phyloP scores from a whole-genome alignment of 495 filamentous ascomycete genomes.

The Stereocaulon alpinum region DNA sequence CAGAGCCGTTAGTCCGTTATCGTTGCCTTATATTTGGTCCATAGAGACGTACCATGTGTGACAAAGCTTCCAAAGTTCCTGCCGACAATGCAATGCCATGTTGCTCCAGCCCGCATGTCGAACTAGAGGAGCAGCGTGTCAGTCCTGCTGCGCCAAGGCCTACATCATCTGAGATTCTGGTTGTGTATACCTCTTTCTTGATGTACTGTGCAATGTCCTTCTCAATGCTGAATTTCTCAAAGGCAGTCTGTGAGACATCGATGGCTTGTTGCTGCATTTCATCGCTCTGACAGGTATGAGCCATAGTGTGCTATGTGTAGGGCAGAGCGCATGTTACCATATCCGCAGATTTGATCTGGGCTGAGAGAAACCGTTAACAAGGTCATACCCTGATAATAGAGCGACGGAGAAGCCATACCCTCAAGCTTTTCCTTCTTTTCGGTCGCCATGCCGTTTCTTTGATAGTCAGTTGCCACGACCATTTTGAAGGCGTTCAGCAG shows the following conservation, averaged over 20 bases:
- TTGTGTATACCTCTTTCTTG: constrained; percentile 70
- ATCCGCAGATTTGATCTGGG: constrained; percentile 91
- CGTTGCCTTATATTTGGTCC: neutral
- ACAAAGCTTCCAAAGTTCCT: constrained; percentile 99
- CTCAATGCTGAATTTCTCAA: constrained; percentile 85
- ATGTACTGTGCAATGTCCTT: constrained; percentile 98
- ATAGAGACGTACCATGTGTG: constrained; percentile 67
- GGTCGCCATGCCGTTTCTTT: constrained; percentile 13
- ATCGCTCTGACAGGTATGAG: constrained; percentile 54
- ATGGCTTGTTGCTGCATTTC: constrained; percentile 94
- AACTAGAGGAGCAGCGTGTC: constrained; percentile 43
- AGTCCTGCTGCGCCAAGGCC: neutral
- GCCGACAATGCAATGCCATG: constrained; percentile 98
- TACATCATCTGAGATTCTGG: neutral
- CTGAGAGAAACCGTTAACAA: constrained; percentile 41
- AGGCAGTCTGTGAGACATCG: constrained; percentile 88
- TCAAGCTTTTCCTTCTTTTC: constrained; percentile 64
- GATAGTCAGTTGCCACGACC: constrained; percentile 28
- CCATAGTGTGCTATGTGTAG: neutral
- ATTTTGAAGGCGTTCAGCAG: neutral
- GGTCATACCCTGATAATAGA: neutral
- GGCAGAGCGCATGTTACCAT: constrained; percentile 55
- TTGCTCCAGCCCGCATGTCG: constrained; percentile 81
- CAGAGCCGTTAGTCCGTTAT: neutral
- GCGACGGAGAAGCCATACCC: constrained; percentile 35